phyloP scores from a whole-genome alignment of 2,329 filamentous ascomycete genomes.

The Colletotrichum costaricense region DNA sequence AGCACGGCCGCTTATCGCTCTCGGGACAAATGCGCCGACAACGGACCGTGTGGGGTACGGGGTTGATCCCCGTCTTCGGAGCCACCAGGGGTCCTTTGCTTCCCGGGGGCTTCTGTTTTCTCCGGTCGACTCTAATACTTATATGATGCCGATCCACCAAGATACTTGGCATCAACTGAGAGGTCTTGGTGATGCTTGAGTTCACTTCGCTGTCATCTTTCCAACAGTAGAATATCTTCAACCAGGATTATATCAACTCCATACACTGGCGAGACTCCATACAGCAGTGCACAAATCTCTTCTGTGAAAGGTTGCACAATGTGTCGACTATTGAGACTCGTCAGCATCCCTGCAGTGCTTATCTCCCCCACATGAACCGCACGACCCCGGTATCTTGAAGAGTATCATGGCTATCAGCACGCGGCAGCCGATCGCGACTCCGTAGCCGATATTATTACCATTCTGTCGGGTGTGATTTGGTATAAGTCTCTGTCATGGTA shows the following conservation, averaged over 20 bases:
- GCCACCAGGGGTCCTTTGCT: background rate
- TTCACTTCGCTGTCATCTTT: no score
- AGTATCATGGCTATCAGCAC: constrained; percentile 2
- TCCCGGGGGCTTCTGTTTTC: background rate
- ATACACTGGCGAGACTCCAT: no score
- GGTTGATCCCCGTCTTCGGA: constrained; percentile 19
- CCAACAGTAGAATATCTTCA: no score
- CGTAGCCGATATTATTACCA: background rate
- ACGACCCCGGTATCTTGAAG: constrained; percentile 9
- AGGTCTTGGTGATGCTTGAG: background rate
- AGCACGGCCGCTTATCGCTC: constrained; percentile 20
- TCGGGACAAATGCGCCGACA: constrained; percentile 19
- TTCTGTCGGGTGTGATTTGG: background rate
- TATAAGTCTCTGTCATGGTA: constrained; percentile 13
- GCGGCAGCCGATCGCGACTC: background rate
- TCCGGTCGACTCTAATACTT: background rate
- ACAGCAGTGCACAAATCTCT: background rate
- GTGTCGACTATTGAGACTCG: background rate
- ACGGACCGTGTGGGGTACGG: constrained; percentile 19
- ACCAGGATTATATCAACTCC: no score
- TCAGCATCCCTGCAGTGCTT: constrained; percentile 21
- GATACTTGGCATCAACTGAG: background rate
- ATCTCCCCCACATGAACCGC: constrained; percentile 27
- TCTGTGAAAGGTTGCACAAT: background rate
- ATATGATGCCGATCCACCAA: background rate